A percentile compares a stretch with the other conserved stretches of the same genome.
These are phyloP conservation scores for Coniella lustricola DNA, from an alignment of 2,329 filamentous ascomycete species.

Conservation along the genomic window DNA sequence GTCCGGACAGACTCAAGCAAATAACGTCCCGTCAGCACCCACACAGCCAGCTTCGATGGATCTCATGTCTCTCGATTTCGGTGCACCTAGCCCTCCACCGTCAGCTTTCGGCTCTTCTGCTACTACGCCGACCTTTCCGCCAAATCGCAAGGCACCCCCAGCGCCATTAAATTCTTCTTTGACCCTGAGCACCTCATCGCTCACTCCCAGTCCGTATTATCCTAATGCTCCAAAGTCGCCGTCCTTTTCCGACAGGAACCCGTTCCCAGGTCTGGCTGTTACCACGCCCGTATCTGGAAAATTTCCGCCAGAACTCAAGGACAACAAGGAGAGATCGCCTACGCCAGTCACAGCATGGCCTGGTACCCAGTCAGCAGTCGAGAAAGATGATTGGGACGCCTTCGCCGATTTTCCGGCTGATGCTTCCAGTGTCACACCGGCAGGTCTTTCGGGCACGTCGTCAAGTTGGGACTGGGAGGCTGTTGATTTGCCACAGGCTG, in stretches of 20 bases:
- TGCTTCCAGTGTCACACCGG: slow-evolving; percentile 13
- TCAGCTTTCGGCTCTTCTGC: slow-evolving; percentile 23
- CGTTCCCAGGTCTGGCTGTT: slow-evolving; percentile 39
- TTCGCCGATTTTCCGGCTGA: slow-evolving; percentile 38
- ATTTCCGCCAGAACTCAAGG: slow-evolving; percentile 22
- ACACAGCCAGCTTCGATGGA: slow-evolving; percentile 23
- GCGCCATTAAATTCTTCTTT: slow-evolving; percentile 25
- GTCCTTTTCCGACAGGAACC: slow-evolving; percentile 42
- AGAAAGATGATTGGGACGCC: slow-evolving; percentile 41
- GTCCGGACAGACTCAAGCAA: slow-evolving; percentile 27
- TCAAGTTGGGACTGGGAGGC: slow-evolving; percentile 45
- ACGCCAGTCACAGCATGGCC: slow-evolving; percentile 19
- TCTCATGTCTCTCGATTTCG: slow-evolving; percentile 26
- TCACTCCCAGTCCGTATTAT: slow-evolving; percentile 27
- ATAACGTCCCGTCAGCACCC: slow-evolving; percentile 19
- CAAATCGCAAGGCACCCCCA: slow-evolving; percentile 22
- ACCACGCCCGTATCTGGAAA: slow-evolving; percentile 30
- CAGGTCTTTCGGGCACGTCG: slow-evolving; percentile 16
- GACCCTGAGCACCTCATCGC: slow-evolving; percentile 21
- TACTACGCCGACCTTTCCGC: slow-evolving; percentile 22
- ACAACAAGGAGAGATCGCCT: slow-evolving; percentile 25
- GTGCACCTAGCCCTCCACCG: slow-evolving; percentile 3
- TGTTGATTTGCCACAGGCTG: slow-evolving; percentile 26
- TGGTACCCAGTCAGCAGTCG: slow-evolving; percentile 20
- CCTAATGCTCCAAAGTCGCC: slow-evolving; percentile 39